phyloP scores from a whole-genome alignment of 257 asterid species.

The Mitragyna speciosa region DNA sequence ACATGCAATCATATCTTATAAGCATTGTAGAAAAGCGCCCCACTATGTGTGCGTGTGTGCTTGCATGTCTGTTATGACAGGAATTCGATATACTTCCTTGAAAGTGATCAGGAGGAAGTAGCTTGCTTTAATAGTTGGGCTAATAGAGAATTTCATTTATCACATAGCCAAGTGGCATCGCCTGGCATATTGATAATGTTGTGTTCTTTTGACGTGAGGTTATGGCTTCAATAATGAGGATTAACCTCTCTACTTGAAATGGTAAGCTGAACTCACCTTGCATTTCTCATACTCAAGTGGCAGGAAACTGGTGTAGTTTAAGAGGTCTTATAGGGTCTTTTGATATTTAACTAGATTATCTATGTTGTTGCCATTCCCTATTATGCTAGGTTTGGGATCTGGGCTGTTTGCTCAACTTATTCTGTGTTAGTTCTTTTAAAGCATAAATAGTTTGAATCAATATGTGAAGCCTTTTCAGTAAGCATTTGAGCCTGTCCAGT shows the following conservation, averaged over 20 bases:
- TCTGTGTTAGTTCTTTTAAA: background rate
- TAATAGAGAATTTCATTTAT: background rate
- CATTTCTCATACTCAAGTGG: background rate
- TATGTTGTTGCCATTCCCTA: background rate
- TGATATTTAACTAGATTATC: background rate
- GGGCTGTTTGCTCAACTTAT: background rate
- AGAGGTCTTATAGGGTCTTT: background rate
- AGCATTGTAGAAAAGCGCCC: background rate
- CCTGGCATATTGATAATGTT: background rate
- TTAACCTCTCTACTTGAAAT: background rate
- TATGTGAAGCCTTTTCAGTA: background rate
- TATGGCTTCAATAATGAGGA: background rate
- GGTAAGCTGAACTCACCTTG: background rate
- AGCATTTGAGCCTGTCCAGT: background rate
- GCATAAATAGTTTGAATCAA: background rate
- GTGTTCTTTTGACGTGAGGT: background rate
- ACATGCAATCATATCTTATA: background rate
- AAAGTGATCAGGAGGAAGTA: background rate
- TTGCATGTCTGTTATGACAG: too few species aligned
- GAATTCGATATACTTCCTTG: too few species aligned
- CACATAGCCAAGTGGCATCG: background rate
- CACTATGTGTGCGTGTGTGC: background rate
- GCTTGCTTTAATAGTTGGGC: background rate
- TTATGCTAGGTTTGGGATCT: background rate
- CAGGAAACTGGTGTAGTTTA: background rate